Percentiles rank a stretch among this genome's conserved stretches.
These are phyloP conservation scores for Tuber borchii DNA, from an alignment of 495 filamentous ascomycete species.

Conservation along the genomic window DNA sequence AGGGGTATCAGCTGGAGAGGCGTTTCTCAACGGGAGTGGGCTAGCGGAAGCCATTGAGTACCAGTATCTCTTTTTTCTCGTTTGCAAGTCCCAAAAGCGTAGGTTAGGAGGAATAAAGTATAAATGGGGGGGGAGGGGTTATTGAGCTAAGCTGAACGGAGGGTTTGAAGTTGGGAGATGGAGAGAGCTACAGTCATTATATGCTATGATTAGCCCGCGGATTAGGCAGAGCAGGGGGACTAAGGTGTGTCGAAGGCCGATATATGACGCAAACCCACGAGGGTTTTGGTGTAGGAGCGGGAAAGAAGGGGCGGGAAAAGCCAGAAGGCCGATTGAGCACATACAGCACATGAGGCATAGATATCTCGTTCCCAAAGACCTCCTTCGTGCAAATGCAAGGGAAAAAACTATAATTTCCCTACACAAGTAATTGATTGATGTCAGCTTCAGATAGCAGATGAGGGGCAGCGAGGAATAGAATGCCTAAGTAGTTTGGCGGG, in stretches of 20 bases:
- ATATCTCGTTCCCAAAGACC: neutral
- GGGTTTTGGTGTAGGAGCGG: neutral
- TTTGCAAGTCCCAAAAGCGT: neutral
- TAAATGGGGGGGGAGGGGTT: neutral
- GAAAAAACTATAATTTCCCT: neutral
- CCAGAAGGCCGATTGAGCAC: neutral
- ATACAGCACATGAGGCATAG: neutral
- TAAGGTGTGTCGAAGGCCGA: neutral
- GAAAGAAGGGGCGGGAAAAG: neutral
- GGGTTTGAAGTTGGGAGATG: neutral
- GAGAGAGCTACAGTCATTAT: neutral
- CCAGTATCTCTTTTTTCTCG: neutral
- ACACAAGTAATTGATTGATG: neutral
- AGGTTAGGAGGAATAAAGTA: neutral
- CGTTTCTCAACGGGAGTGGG: neutral
- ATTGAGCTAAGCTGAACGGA: neutral
- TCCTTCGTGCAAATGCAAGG: slow-evolving; percentile 1
- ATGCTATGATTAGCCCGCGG: neutral
- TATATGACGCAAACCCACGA: slow-evolving; percentile 1
- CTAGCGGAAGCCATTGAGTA: neutral
- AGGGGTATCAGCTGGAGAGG: neutral
- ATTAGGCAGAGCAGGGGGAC: neutral
- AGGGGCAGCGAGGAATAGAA: neutral
- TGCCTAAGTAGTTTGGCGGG: neutral
- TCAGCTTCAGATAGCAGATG: slow-evolving; percentile 5